These are phyloP conservation scores for Botrytis aclada DNA, from an alignment of 2,329 filamentous ascomycete genomes.

Conservation along the genomic window DNA sequence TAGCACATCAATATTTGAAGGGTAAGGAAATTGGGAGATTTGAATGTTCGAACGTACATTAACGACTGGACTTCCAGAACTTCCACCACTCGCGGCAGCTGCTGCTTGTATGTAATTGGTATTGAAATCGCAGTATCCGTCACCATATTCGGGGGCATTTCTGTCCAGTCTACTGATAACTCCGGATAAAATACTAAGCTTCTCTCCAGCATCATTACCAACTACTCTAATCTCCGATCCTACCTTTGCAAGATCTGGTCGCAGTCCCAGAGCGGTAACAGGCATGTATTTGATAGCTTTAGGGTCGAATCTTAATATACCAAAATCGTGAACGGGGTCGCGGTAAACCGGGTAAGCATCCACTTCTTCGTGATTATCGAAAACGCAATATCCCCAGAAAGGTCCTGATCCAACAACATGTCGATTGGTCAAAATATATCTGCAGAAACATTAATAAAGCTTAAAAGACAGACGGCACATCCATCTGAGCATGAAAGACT, in stretches of 20 bases:
- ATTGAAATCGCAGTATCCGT: slow-evolving; percentile 98
- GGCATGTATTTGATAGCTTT: slow-evolving; percentile 97
- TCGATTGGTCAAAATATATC: slow-evolving; percentile 80
- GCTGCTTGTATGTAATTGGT: slow-evolving; percentile 96
- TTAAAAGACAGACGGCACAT: slow-evolving; percentile 1
- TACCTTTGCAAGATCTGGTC: slow-evolving; percentile 84
- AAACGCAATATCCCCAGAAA: slow-evolving; percentile 97
- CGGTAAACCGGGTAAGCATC: slow-evolving; percentile 96
- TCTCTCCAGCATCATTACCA: slow-evolving; percentile 97
- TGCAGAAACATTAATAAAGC: slow-evolving; percentile 37
- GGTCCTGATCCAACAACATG: slow-evolving; percentile 95
- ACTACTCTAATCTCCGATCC: slow-evolving; percentile 95
- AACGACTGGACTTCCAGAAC: slow-evolving; percentile 96
- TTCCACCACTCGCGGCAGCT: slow-evolving; percentile 92
- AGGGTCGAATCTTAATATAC: slow-evolving; percentile 93
- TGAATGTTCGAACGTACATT: slow-evolving; percentile 47
- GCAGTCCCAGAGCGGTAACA: slow-evolving; percentile 72
- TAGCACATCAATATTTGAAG: not conserved
- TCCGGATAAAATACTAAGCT: slow-evolving; percentile 94
- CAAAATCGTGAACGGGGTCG: slow-evolving; percentile 97
- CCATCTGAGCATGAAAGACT: slow-evolving; percentile 2
- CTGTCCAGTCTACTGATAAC: slow-evolving; percentile 94
- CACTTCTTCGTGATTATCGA: slow-evolving; percentile 97
- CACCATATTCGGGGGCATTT: slow-evolving; percentile 96
- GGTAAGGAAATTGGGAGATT: not conserved